Conservation (phyloP, 1,284 basidiomycete species). For the Amylostereum areolatum region DNA sequence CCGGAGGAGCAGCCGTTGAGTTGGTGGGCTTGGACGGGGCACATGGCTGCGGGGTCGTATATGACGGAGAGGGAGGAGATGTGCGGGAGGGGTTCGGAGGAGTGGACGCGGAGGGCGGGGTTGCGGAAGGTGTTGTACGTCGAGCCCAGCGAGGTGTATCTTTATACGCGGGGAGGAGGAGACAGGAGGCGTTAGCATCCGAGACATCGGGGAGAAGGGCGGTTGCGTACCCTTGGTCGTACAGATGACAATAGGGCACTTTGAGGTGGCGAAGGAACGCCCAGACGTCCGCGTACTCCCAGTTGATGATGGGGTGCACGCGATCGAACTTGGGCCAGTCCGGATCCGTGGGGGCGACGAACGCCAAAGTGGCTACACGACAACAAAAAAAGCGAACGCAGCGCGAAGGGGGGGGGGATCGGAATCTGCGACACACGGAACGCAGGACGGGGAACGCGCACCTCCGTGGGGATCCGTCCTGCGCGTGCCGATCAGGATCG, state of each 20-base stretch:
- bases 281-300: conserved; percentile 91
- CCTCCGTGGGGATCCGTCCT: conserved; percentile 90
- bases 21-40: too few relatives aligned
- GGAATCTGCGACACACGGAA: conserved; percentile 4
- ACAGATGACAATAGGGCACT: conserved; percentile 84
- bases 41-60: neutral
- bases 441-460: conserved; percentile 30
- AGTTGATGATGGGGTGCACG: conserved; percentile 94
- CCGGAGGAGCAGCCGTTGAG: too few relatives aligned
- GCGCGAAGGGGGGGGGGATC: neutral
- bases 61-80: neutral
- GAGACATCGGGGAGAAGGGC: conserved; percentile 1
- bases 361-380: conserved; percentile 54
- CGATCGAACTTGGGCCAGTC: conserved; percentile 90
- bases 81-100: conserved; percentile 10
- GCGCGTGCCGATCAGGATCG: conserved; percentile 87
- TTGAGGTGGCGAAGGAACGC: conserved; percentile 70
- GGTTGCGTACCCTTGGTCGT: conserved; percentile 78
- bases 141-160: conserved; percentile 94
- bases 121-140: conserved; percentile 94
- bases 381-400: conserved; percentile 1
- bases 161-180: conserved; percentile 26
- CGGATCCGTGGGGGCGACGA: conserved; percentile 75
- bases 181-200: neutral
- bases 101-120: conserved; percentile 61